These are phyloP conservation scores for Mangifera indica DNA, from an alignment of 345 rosid species.

Conservation along the genomic window DNA sequence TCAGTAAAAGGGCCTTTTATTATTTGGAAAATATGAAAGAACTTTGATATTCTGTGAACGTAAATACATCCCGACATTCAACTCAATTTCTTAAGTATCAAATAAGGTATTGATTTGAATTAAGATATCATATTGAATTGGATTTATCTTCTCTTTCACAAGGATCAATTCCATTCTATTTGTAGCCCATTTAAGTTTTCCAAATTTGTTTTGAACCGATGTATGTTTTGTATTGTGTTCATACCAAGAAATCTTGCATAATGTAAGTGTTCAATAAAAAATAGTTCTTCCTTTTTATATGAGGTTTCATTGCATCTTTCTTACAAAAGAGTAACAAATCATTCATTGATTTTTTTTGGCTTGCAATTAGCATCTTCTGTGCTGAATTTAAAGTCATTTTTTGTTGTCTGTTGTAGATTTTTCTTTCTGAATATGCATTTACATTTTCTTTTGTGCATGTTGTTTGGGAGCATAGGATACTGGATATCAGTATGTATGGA, in stretches of 20 bases:
- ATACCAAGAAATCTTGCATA: too few relatives aligned
- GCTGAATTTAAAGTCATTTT: background rate
- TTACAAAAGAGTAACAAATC: background rate
- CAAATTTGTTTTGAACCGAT: too few relatives aligned
- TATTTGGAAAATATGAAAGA: background rate
- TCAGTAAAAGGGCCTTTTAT: background rate
- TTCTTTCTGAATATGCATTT: background rate
- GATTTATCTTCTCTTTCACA: too few relatives aligned
- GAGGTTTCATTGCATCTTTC: background rate
- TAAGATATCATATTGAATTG: too few relatives aligned
- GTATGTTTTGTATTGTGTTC: too few relatives aligned
- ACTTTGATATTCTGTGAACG: background rate
- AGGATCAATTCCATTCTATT: too few relatives aligned
- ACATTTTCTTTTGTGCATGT: background rate
- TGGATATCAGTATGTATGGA: constrained; percentile 51
- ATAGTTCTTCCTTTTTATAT: background rate
- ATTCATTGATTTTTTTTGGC: background rate
- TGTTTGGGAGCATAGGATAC: constrained; percentile 36
- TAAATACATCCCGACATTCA: background rate
- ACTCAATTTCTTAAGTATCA: background rate
- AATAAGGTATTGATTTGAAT: background rate
- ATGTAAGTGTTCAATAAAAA: background rate
- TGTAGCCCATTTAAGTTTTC: too few relatives aligned
- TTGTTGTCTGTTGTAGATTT: too few relatives aligned
- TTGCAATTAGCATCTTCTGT: background rate